phyloP scores from a whole-genome alignment of 164 flowering plant species.

The Nymphaea thermarum region DNA sequence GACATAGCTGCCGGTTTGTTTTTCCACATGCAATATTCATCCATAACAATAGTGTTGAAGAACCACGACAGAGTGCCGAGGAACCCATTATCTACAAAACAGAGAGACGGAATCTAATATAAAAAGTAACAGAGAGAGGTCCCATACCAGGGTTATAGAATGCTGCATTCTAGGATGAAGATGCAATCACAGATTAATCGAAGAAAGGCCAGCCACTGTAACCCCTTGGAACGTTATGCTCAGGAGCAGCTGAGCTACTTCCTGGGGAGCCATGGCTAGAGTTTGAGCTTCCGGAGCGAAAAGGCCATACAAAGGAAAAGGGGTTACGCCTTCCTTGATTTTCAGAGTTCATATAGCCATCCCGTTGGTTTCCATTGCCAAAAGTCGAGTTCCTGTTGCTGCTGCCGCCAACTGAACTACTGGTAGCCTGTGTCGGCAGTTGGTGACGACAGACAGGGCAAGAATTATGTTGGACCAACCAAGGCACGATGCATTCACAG shows the following conservation, averaged over 20 bases:
- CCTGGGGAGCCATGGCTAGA: conserved; percentile 28
- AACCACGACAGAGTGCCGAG: too few relatives aligned
- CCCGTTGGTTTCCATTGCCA: conserved; percentile 2
- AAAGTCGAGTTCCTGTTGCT: conserved; percentile 19
- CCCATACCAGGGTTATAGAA: too few relatives aligned
- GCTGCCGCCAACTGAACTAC: conserved; percentile 17
- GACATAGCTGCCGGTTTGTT: too few relatives aligned
- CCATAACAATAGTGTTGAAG: too few relatives aligned
- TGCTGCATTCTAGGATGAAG: neutral
- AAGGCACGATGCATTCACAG: conserved; percentile 75
- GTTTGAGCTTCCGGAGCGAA: conserved; percentile 44
- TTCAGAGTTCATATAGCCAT: conserved; percentile 4
- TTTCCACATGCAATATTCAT: too few relatives aligned
- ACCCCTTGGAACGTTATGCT: conserved; percentile 27
- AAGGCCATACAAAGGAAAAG: conserved; percentile 70
- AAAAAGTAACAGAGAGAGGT: too few relatives aligned
- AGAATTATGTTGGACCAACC: conserved; percentile 76
- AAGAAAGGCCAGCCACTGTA: conserved; percentile 50
- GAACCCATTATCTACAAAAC: too few relatives aligned
- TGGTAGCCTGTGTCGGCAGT: conserved; percentile 30
- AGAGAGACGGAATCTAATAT: too few relatives aligned
- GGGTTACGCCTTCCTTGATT: conserved; percentile 42
- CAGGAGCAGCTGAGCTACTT: conserved; percentile 30
- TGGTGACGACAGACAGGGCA: conserved; percentile 91
- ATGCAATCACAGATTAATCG: neutral